Conservation (phyloP, 176 grass and related monocot species). For the Chrysopogon serrulatus region DNA sequence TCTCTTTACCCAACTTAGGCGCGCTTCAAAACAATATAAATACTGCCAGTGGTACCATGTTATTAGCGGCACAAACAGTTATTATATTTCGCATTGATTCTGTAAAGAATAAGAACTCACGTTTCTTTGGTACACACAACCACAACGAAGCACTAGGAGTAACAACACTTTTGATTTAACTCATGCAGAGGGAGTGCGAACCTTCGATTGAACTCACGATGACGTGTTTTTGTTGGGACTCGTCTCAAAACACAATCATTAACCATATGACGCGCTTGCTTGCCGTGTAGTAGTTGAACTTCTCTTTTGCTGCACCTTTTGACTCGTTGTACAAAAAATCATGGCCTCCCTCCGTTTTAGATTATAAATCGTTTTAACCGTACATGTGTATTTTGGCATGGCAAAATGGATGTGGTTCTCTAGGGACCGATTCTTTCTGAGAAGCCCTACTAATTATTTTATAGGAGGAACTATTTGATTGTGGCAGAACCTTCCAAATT, state of each 20-base stretch:
- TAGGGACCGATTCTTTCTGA: too few species aligned
- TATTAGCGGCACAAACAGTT: not conserved
- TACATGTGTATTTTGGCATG: too few species aligned
- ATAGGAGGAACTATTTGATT: too few species aligned
- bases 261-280: not conserved
- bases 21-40: too few species aligned
- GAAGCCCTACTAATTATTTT: too few species aligned
- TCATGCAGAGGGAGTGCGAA: not conserved
- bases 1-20: too few species aligned
- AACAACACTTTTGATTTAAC: not conserved
- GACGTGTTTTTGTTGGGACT: slow-evolving; percentile 4
- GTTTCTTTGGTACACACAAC: not conserved
- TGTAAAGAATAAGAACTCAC: too few species aligned
- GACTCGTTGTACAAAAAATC: not conserved
- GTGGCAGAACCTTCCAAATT: too few species aligned
- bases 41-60: not conserved
- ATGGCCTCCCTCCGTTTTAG: too few species aligned
- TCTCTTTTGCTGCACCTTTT: not conserved
- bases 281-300: not conserved
- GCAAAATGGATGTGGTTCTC: too few species aligned
- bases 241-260: not conserved
- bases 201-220: not conserved
- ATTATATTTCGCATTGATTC: not conserved
- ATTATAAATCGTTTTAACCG: too few species aligned
- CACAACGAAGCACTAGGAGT: not conserved